Percentiles rank a stretch among this genome's conserved stretches.
These are phyloP conservation scores for Colletotrichum abscissum DNA, from an alignment of 2,329 filamentous ascomycete species.

Conservation along the genomic window DNA sequence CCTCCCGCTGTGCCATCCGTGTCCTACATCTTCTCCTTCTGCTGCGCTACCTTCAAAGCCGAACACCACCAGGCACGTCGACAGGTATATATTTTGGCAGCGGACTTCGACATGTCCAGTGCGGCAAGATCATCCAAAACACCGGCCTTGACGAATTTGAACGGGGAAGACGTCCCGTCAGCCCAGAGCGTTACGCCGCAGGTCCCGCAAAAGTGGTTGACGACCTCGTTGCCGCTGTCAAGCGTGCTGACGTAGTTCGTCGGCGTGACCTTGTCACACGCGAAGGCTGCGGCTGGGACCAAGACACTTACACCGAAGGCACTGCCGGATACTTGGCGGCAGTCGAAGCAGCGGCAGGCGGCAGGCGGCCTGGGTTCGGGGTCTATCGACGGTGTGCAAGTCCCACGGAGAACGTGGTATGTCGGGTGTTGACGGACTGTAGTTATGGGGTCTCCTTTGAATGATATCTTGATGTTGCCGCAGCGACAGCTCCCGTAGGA, in stretches of 20 bases:
- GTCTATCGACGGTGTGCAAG: too few relatives aligned
- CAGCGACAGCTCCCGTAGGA: too few relatives aligned
- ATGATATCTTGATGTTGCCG: too few relatives aligned
- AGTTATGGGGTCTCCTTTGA: too few relatives aligned
- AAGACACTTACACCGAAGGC: constrained; percentile 22
- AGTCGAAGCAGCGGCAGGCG: constrained; percentile 28
- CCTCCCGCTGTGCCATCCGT: too few relatives aligned
- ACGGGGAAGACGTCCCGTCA: neutral
- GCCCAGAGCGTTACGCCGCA: constrained; percentile 20
- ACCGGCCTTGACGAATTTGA: constrained; percentile 21
- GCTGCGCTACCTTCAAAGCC: neutral
- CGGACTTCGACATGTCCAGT: neutral
- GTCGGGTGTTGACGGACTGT: too few relatives aligned
- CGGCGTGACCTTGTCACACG: neutral
- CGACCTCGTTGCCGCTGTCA: constrained; percentile 20
- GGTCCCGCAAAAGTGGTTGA: constrained; percentile 9
- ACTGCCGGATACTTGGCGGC: constrained; percentile 22
- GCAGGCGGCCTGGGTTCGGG: constrained; percentile 9
- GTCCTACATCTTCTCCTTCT: neutral
- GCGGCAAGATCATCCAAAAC: neutral
- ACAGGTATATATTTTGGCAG: constrained; percentile 16
- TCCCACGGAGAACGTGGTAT: too few relatives aligned
- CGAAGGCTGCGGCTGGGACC: neutral
- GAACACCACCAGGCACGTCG: neutral
- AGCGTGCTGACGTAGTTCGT: neutral